Evolutionary conservation across 2,329 filamentous ascomycete genomes (phyloP).

Genomic region (Colletotrichum endophyticum): DNA sequence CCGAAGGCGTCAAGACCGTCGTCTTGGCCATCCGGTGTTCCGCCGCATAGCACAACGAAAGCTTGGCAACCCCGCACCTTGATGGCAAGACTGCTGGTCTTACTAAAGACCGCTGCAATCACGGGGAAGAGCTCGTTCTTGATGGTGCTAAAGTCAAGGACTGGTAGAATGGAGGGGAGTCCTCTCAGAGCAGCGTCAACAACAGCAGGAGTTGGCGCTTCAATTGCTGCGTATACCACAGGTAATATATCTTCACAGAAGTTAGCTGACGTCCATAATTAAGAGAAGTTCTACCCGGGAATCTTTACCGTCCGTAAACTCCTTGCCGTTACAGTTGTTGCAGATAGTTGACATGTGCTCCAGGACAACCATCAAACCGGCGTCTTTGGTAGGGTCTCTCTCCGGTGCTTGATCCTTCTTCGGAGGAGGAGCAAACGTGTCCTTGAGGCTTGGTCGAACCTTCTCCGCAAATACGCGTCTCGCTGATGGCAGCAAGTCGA

Average conservation of each 20-base stretch:
- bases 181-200: constrained; percentile 85
- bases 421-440: constrained; percentile 74
- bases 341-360: constrained; percentile 81
- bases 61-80: constrained; percentile 92
- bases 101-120: constrained; percentile 87
- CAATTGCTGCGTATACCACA: constrained; percentile 81
- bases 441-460: constrained; percentile 83
- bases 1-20: constrained; percentile 80
- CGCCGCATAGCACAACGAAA: constrained; percentile 88
- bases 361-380: constrained; percentile 87
- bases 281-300: constrained; percentile 2
- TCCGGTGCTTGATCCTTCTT: constrained; percentile 63
- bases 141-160: constrained; percentile 94
- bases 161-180: constrained; percentile 79
- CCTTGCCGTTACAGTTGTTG: constrained; percentile 84
- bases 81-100: constrained; percentile 91
- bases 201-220: constrained; percentile 86
- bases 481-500: constrained; percentile 77
- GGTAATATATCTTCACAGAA: constrained; percentile 76
- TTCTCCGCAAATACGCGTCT: constrained; percentile 83
- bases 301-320: constrained; percentile 85
- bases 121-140: constrained; percentile 97
- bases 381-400: constrained; percentile 82
- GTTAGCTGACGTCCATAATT: not conserved
- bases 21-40: constrained; percentile 59